Evolutionary conservation across 1,284 basidiomycete genomes (phyloP), one percentile per base, ranked within the genome.

Genomic region (Trametes polyzona): DNA sequence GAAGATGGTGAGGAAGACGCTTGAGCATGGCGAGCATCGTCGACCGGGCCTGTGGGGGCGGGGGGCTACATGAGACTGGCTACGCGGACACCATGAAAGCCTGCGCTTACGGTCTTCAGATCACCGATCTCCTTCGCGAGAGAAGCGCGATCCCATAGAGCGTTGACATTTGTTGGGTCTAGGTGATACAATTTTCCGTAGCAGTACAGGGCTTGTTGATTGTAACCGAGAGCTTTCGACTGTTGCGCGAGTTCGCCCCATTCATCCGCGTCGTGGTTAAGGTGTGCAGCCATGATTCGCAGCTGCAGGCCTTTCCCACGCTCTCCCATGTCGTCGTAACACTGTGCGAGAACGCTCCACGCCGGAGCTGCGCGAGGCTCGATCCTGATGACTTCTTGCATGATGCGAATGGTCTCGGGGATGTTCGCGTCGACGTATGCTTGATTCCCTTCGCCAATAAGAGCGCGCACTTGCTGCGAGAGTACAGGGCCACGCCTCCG

Each of bases 331-430:
- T 93, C 90, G 26, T 83, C 81, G 66, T 92, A 88, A 64, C 90
- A 91, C 60, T 88, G 84, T 1, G 90, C 92, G 3, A 97, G 82
- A 0, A 95, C 92, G 9, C 86, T 83, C 95, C 96, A 98, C 0
- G 95, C 93, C 4, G 86, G 75, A 4, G 83, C 80, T 9, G 94
- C 91, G 30, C 90, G 86, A 2, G 95, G 94, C 71, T 98, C 96
- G 55, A 96, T 94, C 9, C 93, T 85, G 55, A 98, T 95, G 62
- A 98, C 92, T 69, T 98, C 93, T 69, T 92, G 87, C 81, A 96
- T 92, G 41, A 89, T 83, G 21, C 84, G 81, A 32, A 94, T 88
- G 1, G 94, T 90, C 62, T 88, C 82, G 1, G 80, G 75, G 17
- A 88, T 76, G 58, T 93, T 76, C 48, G 78, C 82, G 65, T 90